These are phyloP conservation scores for Discostella pseudostelligera DNA, from an alignment of 108 stramenopile species.

Conservation along the genomic window DNA sequence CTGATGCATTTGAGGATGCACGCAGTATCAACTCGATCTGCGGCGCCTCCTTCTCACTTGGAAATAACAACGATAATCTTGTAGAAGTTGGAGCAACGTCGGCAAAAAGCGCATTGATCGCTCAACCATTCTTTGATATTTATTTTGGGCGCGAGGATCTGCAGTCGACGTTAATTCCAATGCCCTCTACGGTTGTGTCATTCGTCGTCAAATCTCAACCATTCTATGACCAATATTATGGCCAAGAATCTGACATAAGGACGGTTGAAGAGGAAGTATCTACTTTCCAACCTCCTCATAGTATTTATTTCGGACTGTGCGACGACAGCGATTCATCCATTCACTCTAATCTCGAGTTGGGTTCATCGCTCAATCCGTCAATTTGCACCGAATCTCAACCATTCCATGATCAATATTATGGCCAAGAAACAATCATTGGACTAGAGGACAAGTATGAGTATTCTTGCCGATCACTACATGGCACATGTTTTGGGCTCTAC, in stretches of 20 bases:
- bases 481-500: slow-evolving; percentile 2
- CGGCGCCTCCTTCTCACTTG: slow-evolving; percentile 12
- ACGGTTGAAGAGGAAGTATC: slow-evolving; percentile 1
- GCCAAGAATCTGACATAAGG: slow-evolving; percentile 3
- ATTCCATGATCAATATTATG: slow-evolving; percentile 8
- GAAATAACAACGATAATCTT: background rate
- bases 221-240: slow-evolving; percentile 9
- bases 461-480: slow-evolving; percentile 1
- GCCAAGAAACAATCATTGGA: slow-evolving; percentile 2
- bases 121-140: slow-evolving; percentile 10
- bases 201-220: background rate
- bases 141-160: slow-evolving; percentile 3
- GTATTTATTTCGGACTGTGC: slow-evolving; percentile 6
- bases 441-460: background rate
- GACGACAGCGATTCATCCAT: background rate
- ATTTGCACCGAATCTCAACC: background rate
- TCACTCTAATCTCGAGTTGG: slow-evolving; percentile 1
- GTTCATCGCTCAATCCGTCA: background rate
- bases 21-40: background rate
- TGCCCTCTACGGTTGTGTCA: background rate
- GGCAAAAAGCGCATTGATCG: background rate
- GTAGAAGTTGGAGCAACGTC: background rate
- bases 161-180: background rate
- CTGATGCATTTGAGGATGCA: background rate
- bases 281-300: background rate